Evolutionary conservation across 2,329 filamentous ascomycete species (phyloP).

Genomic region (Fusarium sp.): DNA sequence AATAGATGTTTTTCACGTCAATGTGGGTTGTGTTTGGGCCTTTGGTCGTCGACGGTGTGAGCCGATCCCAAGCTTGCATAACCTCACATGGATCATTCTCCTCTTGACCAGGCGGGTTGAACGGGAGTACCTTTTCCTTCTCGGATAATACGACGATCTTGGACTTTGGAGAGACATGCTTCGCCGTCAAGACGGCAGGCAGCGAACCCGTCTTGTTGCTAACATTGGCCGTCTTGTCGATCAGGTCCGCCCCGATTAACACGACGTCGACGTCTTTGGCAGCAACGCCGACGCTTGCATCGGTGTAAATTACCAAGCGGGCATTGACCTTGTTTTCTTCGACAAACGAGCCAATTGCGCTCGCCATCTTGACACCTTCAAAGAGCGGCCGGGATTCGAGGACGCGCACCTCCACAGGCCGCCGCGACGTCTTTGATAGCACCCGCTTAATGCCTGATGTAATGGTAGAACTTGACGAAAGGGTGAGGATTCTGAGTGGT

Average conservation of each 20-base stretch:
- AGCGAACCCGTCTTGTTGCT: slow-evolving; percentile 76
- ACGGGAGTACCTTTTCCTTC: slow-evolving; percentile 66
- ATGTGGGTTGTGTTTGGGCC: slow-evolving; percentile 30
- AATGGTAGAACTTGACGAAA: slow-evolving; percentile 73
- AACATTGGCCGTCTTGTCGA: slow-evolving; percentile 66
- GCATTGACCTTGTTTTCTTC: slow-evolving; percentile 42
- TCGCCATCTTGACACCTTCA: slow-evolving; percentile 70
- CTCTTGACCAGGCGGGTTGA: slow-evolving; percentile 56
- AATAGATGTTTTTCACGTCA: slow-evolving; percentile 62
- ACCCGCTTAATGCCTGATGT: slow-evolving; percentile 57
- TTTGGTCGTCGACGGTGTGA: slow-evolving; percentile 3
- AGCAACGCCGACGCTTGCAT: slow-evolving; percentile 68
- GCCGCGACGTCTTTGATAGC: slow-evolving; percentile 47
- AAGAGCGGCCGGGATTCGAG: slow-evolving; percentile 75
- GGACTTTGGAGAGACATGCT: slow-evolving; percentile 55
- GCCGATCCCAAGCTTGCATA: slow-evolving; percentile 55
- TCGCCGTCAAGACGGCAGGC: slow-evolving; percentile 66
- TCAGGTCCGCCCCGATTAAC: slow-evolving; percentile 72
- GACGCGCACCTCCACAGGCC: slow-evolving; percentile 65
- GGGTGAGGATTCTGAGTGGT: slow-evolving; percentile 63
- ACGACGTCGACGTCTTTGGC: slow-evolving; percentile 64
- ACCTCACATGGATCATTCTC: slow-evolving; percentile 65
- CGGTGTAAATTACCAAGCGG: slow-evolving; percentile 63
- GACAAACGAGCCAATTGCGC: slow-evolving; percentile 55
- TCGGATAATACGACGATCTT: slow-evolving; percentile 68